These are phyloP conservation scores for Candida parachauliodes DNA, from an alignment of 805 yeast genomes.

Conservation along the genomic window DNA sequence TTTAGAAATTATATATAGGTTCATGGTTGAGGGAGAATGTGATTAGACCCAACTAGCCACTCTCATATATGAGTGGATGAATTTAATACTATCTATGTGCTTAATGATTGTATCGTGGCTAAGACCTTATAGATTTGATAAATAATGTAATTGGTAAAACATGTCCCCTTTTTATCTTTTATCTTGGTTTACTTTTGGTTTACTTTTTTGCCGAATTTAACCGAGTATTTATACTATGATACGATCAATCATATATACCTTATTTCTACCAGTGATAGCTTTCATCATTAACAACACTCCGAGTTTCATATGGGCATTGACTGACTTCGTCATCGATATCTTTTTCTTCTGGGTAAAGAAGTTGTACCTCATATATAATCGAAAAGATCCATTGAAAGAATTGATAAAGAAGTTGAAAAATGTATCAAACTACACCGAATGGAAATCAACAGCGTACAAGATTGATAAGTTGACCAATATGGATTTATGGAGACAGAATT, in stretches of 20 bases:
- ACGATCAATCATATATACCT: slow-evolving; percentile 5
- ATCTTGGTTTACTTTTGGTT: no score
- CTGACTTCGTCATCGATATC: slow-evolving; percentile 43
- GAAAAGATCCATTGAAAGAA: slow-evolving; percentile 44
- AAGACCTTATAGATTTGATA: no score
- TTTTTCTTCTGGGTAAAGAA: slow-evolving; percentile 45
- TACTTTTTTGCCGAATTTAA: no score
- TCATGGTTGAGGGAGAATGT: no score
- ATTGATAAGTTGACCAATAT: slow-evolving; percentile 46
- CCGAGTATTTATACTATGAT: no score
- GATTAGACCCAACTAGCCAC: no score
- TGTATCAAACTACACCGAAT: slow-evolving; percentile 63
- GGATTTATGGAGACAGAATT: slow-evolving; percentile 73
- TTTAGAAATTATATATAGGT: no score
- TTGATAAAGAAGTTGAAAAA: slow-evolving; percentile 46
- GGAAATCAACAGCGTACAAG: slow-evolving; percentile 54
- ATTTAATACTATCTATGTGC: no score
- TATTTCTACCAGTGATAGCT: slow-evolving; percentile 21
- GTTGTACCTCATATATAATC: slow-evolving; percentile 29
- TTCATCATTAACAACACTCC: slow-evolving; percentile 35
- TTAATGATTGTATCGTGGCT: no score
- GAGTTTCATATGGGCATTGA: slow-evolving; percentile 36
- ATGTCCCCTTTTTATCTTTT: no score
- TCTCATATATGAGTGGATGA: no score
- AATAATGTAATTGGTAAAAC: no score